Evolutionary conservation across 768 basidiomycete genomes (phyloP), one percentile per base, ranked within the genome.

Genomic region (Vishniacozyma victoriae): DNA sequence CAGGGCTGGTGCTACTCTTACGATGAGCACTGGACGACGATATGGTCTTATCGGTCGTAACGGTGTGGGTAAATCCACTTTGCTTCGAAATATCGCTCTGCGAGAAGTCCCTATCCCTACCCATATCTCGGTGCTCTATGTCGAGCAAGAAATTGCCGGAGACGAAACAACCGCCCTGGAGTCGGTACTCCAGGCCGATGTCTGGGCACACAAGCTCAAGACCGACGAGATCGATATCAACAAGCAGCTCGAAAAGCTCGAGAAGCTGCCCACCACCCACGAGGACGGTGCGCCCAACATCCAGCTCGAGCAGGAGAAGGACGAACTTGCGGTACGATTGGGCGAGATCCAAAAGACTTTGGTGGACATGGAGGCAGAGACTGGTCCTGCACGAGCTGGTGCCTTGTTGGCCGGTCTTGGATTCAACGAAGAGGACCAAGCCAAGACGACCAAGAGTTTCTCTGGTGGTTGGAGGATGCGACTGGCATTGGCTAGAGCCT

Each of bases 401-500:
- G 79, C 87, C 16, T 75, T 99, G 20, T 77, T 96, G 22, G 89
- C 90, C 18, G 93, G 93, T 62, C 79, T 99, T 19, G 95, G 93
- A 13, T 99, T 99, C 72, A 80, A 80, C 52, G 87, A 92, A 68
- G 75, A 75, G 12, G 95, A 96, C 70, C 95, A 97, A 70, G 78
- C 80, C 50, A 78, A 80, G 55, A 83, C 82, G 37, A 93, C 90
- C 12, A 85, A 72, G 68, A 83, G 85, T 13, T 95, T 93, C 77
- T 88, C 86, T 74, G 90, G 89, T 76, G 95, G 95, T 75, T 99
- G 95, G 95, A 66, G 93, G 52, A 97, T 99, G 95, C 82, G 95
- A 59, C 78, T 99, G 22, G 93, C 93, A 4, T 77, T 99, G 25
- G 95, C 95, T 13, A 78, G 93, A 59, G 95, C 95, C 1, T 76